Evolutionary conservation across 805 yeast genomes (phyloP), one percentile per base, ranked within the genome.

Genomic region (Clavispora phyllophila): DNA sequence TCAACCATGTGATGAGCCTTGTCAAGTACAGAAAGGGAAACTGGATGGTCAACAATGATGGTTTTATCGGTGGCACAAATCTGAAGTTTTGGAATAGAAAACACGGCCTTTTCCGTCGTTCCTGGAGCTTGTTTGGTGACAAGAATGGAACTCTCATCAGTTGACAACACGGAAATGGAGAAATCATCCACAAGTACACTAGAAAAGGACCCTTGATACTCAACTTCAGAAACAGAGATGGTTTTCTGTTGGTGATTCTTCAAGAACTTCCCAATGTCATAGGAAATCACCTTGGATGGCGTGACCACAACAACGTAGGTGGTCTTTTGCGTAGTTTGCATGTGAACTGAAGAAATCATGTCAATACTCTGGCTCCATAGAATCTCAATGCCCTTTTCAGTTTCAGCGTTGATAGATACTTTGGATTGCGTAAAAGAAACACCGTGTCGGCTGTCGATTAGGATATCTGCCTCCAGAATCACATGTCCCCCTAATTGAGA

Each of bases 31-130:
- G 50, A 45, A 35, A 57, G 45, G 5, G 66, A 57, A 19, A 54
- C 55, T 6, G 71, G 72, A 32, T 57, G 61, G 43, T 68, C 62
- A 5, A 64, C 56, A 15, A 66, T 50, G 14, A 63, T 40, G n/a
- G 54, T 49, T 15, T 43, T 44, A 23, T 9, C 25, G 5, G 36
- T 20, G 6, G 13, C 15, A 14, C 10, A 13, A 4, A 12, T n/a
- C n/a, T 33, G 36, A 17, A n/a, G 3, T 22, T 20, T 33, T 7
- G 36, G 36, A 33, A 33, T 6, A 5, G 36, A 20, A 6, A 6
- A 19, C 25, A 33, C 6, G 8, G 15, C 15, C 7, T 4, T 7
- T 13, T 29, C 10, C 2, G 19, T 15, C 13, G 20, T 3, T 13
- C 33, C 33, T 6, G n/a, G 3, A 5, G 31, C 8, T 5, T n/a